phyloP scores from a whole-genome alignment of 495 filamentous ascomycete species.

The Rhizodiscina lignyota region DNA sequence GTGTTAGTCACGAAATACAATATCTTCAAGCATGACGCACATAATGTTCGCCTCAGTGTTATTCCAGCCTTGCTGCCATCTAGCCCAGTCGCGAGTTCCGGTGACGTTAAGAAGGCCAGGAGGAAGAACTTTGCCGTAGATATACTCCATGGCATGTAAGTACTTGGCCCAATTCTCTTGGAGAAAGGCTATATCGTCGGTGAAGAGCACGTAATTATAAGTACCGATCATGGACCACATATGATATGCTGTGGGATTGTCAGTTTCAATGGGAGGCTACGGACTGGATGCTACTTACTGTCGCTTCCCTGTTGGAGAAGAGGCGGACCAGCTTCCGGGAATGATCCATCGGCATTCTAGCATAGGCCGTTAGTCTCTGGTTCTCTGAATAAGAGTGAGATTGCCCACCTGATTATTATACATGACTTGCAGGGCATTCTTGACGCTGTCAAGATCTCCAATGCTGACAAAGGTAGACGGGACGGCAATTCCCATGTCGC shows the following conservation, averaged over 20 bases:
- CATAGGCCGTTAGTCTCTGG: too few relatives aligned
- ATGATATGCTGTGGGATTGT: slow-evolving; percentile 29
- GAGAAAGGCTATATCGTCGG: slow-evolving; percentile 35
- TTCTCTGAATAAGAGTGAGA: not conserved
- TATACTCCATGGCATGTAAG: slow-evolving; percentile 34
- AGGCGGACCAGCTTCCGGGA: slow-evolving; percentile 40
- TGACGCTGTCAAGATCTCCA: slow-evolving; percentile 42
- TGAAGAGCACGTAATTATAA: slow-evolving; percentile 44
- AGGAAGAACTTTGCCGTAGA: slow-evolving; percentile 33
- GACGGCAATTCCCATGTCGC: slow-evolving; percentile 45
- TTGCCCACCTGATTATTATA: slow-evolving; percentile 38
- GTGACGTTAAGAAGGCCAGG: slow-evolving; percentile 42
- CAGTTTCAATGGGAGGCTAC: not conserved
- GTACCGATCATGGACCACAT: slow-evolving; percentile 48
- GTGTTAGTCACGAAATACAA: too few relatives aligned
- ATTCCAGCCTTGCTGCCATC: slow-evolving; percentile 33
- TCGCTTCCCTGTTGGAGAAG: slow-evolving; percentile 38
- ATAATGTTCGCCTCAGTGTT: slow-evolving; percentile 42
- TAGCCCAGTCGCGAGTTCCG: slow-evolving; percentile 39
- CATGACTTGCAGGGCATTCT: slow-evolving; percentile 43
- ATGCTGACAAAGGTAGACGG: slow-evolving; percentile 38
- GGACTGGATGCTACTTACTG: slow-evolving; percentile 11
- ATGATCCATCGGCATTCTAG: slow-evolving; percentile 15
- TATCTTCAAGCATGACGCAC: slow-evolving; percentile 5
- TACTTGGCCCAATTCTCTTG: slow-evolving; percentile 33